phyloP scores from a whole-genome alignment of 2,329 filamentous ascomycete genomes.

The Parascedosporium putredinis region DNA sequence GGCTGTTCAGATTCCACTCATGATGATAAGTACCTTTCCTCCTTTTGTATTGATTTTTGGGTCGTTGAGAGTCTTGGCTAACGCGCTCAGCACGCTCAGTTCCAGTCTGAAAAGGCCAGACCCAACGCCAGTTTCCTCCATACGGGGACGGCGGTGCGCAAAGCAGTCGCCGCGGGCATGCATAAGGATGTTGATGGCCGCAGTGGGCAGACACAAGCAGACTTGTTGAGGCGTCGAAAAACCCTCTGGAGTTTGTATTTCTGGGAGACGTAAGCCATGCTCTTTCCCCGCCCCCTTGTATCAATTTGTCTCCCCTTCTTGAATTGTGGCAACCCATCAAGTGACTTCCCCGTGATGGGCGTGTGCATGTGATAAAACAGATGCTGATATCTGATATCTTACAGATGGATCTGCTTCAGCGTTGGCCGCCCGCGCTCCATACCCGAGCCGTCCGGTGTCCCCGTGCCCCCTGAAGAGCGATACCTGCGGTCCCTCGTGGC shows the following conservation, averaged over 20 bases:
- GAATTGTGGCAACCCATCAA: too few species aligned
- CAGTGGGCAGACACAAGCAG: slow-evolving; percentile 20
- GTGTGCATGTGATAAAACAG: too few species aligned
- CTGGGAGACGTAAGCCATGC: slow-evolving; percentile 28
- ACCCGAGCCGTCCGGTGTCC: slow-evolving; percentile 23
- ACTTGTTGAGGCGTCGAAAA: slow-evolving; percentile 24
- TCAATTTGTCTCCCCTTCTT: neutral
- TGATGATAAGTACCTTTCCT: slow-evolving; percentile 28
- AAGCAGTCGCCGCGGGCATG: slow-evolving; percentile 30
- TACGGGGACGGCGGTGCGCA: slow-evolving; percentile 27
- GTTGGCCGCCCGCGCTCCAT: slow-evolving; percentile 30
- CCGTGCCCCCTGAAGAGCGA: slow-evolving; percentile 24
- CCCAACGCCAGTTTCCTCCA: slow-evolving; percentile 32
- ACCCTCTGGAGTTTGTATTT: slow-evolving; percentile 24
- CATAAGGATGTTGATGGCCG: slow-evolving; percentile 28
- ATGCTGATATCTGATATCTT: too few species aligned
- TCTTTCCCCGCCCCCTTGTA: neutral
- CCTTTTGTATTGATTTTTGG: neutral
- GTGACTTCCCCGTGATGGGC: too few species aligned
- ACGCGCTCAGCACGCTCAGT: slow-evolving; percentile 24
- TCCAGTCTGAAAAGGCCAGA: slow-evolving; percentile 30
- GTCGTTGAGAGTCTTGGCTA: neutral
- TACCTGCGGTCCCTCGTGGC: slow-evolving; percentile 24
- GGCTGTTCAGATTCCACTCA: slow-evolving; percentile 28
- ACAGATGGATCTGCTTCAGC: slow-evolving; percentile 33